Evolutionary conservation across 371 early-diverging fungal genomes (phyloP).

Genomic region (Rhizopus arrhizus): DNA sequence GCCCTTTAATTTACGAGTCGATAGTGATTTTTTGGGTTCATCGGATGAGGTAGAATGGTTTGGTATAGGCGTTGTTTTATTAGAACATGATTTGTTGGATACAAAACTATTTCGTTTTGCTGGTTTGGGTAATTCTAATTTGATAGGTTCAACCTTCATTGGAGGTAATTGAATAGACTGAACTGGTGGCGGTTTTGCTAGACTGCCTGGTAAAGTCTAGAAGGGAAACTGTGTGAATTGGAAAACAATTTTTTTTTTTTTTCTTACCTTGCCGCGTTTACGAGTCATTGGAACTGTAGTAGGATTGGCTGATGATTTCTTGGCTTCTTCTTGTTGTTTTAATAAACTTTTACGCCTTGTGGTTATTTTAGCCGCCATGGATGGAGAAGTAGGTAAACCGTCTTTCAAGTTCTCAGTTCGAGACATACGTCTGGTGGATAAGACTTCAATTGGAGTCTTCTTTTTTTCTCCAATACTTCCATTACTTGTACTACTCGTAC

Average conservation of each 20-base stretch:
- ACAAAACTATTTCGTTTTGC: constrained; percentile 2
- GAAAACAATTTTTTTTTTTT: neutral
- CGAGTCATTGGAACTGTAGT: constrained; percentile 13
- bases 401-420: constrained; percentile 47
- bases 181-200: constrained; percentile 48
- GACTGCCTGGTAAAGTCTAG: constrained; percentile 52
- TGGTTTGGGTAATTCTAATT: constrained; percentile 30
- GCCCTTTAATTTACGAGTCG: constrained; percentile 21
- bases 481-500: constrained; percentile 12
- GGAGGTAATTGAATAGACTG: constrained; percentile 48
- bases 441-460: constrained; percentile 12
- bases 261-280: constrained; percentile 49
- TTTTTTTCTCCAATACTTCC: constrained; percentile 22
- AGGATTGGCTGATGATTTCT: neutral
- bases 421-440: constrained; percentile 28
- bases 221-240: neutral
- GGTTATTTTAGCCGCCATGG: constrained; percentile 12
- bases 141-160: constrained; percentile 54
- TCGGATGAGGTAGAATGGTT: constrained; percentile 15
- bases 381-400: constrained; percentile 42
- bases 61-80: constrained; percentile 22
- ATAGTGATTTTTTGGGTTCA: constrained; percentile 28
- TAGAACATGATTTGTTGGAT: constrained; percentile 15
- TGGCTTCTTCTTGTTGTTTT: constrained; percentile 11
- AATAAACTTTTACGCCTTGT: constrained; percentile 30